Conservation (phyloP, 805 yeast genomes). For the Myxozyma monticola region DNA sequence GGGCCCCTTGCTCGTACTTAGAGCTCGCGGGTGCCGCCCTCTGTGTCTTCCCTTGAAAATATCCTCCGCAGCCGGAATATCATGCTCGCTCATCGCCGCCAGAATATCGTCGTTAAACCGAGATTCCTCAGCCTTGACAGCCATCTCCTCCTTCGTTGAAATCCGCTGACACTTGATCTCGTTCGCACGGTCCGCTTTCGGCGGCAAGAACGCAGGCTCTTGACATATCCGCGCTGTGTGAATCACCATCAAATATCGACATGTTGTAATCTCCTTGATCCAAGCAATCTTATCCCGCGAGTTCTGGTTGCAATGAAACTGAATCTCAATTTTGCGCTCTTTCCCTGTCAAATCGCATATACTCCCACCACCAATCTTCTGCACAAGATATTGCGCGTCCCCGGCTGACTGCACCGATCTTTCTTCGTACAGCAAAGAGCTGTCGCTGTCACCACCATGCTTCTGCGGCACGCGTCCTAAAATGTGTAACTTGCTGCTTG, state of each 20-base stretch:
- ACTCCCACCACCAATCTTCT: constrained; percentile 52
- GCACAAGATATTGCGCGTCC: constrained; percentile 37
- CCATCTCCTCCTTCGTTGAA: constrained; percentile 15
- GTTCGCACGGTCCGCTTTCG: constrained; percentile 36
- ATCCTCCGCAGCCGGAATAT: constrained; percentile 1
- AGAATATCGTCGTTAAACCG: constrained; percentile 6
- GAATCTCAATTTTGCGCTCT: constrained; percentile 56
- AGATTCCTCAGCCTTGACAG: constrained; percentile 2
- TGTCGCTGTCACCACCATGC: not conserved
- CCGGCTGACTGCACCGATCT: constrained; percentile 27
- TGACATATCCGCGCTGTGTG: constrained; percentile 54
- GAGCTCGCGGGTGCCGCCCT: not conserved
- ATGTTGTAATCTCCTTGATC: constrained; percentile 55
- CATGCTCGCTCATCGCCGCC: constrained; percentile 20
- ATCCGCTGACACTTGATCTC: constrained; percentile 34
- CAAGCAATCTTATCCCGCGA: constrained; percentile 40
- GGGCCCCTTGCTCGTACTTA: not conserved
- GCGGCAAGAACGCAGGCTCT: constrained; percentile 40
- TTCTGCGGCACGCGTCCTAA: constrained; percentile 16
- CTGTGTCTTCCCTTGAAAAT: not conserved
- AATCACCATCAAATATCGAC: constrained; percentile 56
- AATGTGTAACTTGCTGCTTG: constrained; percentile 19
- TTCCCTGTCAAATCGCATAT: constrained; percentile 58
- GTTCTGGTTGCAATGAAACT: constrained; percentile 54
- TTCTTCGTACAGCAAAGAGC: constrained; percentile 8